Evolutionary conservation across 257 asterid species (phyloP).

Genomic region (Anisodus acutangulus): DNA sequence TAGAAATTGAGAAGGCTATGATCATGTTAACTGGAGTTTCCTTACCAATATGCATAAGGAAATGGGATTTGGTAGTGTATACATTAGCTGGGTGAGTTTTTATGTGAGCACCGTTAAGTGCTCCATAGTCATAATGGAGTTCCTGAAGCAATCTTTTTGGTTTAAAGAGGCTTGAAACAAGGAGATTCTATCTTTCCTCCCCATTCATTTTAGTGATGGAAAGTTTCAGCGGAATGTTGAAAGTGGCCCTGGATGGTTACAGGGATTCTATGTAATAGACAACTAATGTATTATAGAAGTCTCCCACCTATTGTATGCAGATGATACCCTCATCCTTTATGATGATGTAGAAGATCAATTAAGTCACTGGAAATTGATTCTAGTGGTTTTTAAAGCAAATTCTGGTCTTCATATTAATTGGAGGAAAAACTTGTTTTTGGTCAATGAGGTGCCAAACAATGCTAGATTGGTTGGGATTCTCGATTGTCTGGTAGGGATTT

Average conservation of each 20-base stretch:
- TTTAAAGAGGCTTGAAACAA: neutral
- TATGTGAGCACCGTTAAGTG: neutral
- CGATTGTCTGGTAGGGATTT: neutral
- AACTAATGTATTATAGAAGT: neutral
- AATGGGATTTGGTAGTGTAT: neutral
- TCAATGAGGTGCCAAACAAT: neutral
- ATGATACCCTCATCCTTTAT: neutral
- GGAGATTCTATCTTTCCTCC: neutral
- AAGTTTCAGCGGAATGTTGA: neutral
- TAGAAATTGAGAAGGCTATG: neutral
- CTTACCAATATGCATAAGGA: neutral
- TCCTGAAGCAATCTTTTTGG: neutral
- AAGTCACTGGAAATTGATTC: neutral
- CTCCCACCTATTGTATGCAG: no score
- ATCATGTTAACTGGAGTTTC: neutral
- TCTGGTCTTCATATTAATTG: conserved; percentile 3
- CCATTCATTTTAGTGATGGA: neutral
- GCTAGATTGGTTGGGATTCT: neutral
- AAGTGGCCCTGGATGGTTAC: neutral
- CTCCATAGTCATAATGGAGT: neutral
- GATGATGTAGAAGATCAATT: neutral
- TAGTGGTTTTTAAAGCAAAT: neutral
- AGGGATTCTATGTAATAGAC: neutral
- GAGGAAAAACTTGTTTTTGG: neutral
- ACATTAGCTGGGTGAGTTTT: neutral